Percentiles rank a stretch among this genome's conserved stretches.
phyloP scores from a whole-genome alignment of 2,329 filamentous ascomycete genomes.

The Thelonectria olida region DNA sequence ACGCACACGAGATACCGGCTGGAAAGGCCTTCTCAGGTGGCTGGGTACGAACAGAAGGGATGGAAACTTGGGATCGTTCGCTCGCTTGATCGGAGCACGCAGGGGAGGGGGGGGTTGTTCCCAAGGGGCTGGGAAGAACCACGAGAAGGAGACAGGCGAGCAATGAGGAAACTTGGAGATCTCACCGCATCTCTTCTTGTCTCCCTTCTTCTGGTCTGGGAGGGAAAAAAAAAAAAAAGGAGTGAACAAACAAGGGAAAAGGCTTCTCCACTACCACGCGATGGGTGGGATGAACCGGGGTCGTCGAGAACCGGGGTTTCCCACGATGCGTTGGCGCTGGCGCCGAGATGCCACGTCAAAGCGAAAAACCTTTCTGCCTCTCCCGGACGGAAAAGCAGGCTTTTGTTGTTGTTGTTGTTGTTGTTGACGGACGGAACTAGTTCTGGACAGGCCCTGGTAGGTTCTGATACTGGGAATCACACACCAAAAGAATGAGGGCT shows the following conservation, averaged over 20 bases:
- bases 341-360: slow-evolving; percentile 19
- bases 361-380: too few species aligned
- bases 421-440: too few species aligned
- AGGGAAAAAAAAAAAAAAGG: background rate
- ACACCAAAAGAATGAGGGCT: background rate
- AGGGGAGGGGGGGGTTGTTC: too few species aligned
- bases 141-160: too few species aligned
- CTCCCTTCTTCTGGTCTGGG: background rate
- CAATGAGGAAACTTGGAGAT: slow-evolving; percentile 6
- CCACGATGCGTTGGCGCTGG: slow-evolving; percentile 18
- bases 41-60: too few species aligned
- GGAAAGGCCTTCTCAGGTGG: too few species aligned
- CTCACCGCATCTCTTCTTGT: slow-evolving; percentile 19
- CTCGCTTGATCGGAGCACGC: too few species aligned
- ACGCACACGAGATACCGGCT: too few species aligned
- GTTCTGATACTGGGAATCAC: background rate
- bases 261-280: slow-evolving; percentile 15
- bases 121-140: slow-evolving; percentile 8
- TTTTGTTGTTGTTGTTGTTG: too few species aligned
- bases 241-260: background rate
- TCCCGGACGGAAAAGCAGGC: too few species aligned
- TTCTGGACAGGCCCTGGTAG: too few species aligned
- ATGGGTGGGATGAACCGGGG: slow-evolving; percentile 18
- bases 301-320: slow-evolving; percentile 1
- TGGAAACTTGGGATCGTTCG: too few species aligned